A percentile compares a stretch with the other conserved stretches of the same genome.
phyloP scores from a whole-genome alignment of 352 stramenopile species.

The Globisporangium polare region DNA sequence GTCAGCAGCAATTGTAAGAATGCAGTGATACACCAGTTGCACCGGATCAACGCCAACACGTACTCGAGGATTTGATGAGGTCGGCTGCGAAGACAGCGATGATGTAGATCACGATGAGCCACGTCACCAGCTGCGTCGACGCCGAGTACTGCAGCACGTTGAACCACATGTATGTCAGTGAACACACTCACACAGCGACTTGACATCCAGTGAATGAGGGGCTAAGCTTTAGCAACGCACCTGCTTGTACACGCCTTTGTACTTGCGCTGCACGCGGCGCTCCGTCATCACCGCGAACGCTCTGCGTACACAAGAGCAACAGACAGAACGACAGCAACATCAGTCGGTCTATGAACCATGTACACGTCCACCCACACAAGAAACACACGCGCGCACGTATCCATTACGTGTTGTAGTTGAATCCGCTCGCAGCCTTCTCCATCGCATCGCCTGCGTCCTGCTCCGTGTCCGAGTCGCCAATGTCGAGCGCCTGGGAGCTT shows the following conservation, averaged over 20 bases:
- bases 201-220: too few relatives aligned
- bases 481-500: not conserved
- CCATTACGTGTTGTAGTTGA: conserved; percentile 14
- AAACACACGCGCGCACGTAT: not conserved
- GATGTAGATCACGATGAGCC: conserved; percentile 51
- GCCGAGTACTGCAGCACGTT: conserved; percentile 37
- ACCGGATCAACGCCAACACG: not conserved
- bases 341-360: not conserved
- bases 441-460: not conserved
- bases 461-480: not conserved
- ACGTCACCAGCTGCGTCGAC: conserved; percentile 43
- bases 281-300: conserved; percentile 56
- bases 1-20: not conserved
- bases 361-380: not conserved
- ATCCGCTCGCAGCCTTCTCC: not conserved
- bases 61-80: conserved; percentile 10
- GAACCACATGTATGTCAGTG: not conserved
- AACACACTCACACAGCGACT: not conserved
- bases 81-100: conserved; percentile 39
- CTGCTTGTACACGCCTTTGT: conserved; percentile 55
- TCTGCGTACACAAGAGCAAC: not conserved
- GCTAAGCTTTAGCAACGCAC: conserved; percentile 5
- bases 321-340: not conserved
- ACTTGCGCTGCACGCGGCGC: conserved; percentile 45
- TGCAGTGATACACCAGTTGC: not conserved